Evolutionary conservation across 2,329 filamentous ascomycete genomes (phyloP), one percentile per base, ranked within the genome.

Genomic region (Penicillium sp.): DNA sequence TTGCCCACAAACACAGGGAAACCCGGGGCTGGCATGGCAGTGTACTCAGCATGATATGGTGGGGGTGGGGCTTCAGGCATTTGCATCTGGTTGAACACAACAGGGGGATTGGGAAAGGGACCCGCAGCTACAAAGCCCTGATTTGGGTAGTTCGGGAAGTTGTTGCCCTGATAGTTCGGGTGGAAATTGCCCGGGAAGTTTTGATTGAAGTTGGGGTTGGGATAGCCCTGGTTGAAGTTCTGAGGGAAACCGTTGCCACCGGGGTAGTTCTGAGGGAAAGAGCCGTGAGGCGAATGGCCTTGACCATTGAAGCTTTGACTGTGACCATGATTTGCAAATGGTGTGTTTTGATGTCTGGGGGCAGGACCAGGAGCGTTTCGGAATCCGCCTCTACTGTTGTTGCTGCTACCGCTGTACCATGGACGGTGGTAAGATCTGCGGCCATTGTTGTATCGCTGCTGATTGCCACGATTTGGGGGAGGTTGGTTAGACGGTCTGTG

Each of bases 401-500:
- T 26, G 37, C 12, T 19, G 17, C 26, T 8, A 6, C 31, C 53
- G 31, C 19, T 55, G 12, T 19, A 24, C 44, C 44, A 40, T 24
- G 44, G 44, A 41, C 44, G 44, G 13, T 46, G 34, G 19, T 24
- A 46, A 2, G 24, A n/a, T 15, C 44, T 45, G 35, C 53, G 53
- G n/a, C 35, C 32, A 35, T 21, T 31, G 40, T 38, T 47, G 21
- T 32, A 35, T 26, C 47, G 40, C 29, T 28, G 31, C 28, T 51
- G 47, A 24, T 40, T 48, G 33, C 43, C 39, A 31, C 48, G 43
- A 24, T 12, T 37, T 26, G 37, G 35, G 31, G 35, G 22, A 24
- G 46, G n/a, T 8, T 47, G 37, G n/a, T 42, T 42, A 10, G 37
- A 33, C 1, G 21, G n/a, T 13, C 45, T 34, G 17, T 47, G 28